Conservation (phyloP, 345 rosid species). For the Eucalyptus camaldulensis region DNA sequence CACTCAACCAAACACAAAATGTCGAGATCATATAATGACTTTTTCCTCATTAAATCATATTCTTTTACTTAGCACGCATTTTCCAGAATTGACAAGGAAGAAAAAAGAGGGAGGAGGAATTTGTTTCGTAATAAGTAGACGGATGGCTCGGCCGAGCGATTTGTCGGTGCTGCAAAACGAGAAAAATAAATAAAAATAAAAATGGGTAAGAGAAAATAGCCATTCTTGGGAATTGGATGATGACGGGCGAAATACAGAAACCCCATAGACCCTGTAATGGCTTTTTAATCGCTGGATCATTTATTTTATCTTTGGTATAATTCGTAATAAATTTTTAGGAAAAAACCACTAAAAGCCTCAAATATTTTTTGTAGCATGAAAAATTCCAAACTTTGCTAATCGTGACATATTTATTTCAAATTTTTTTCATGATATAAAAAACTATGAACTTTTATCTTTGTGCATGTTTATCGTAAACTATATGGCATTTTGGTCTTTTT, state of each 20-base stretch:
- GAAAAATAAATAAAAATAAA: too few relatives aligned
- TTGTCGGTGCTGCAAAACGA: neutral
- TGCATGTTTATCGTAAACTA: too few relatives aligned
- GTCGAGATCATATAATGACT: neutral
- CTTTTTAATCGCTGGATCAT: neutral
- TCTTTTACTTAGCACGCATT: too few relatives aligned
- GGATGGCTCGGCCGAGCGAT: neutral
- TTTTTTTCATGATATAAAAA: too few relatives aligned
- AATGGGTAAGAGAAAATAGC: neutral
- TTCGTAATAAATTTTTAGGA: neutral
- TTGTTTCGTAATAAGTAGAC: neutral
- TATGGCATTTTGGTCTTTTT: too few relatives aligned
- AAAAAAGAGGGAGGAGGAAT: neutral
- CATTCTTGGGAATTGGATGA: neutral
- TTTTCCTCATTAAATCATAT: too few relatives aligned
- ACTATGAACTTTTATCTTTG: accelerated
- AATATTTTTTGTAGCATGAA: too few relatives aligned
- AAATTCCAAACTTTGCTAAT: too few relatives aligned
- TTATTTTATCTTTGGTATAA: neutral
- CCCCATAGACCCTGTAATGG: neutral
- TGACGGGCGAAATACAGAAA: neutral
- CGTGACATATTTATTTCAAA: too few relatives aligned
- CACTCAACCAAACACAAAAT: neutral
- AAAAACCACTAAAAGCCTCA: too few relatives aligned
- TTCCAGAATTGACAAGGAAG: neutral